These are phyloP conservation scores for Fusarium neocosmosporiellum DNA, from an alignment of 2,329 filamentous ascomycete genomes.

Conservation along the genomic window DNA sequence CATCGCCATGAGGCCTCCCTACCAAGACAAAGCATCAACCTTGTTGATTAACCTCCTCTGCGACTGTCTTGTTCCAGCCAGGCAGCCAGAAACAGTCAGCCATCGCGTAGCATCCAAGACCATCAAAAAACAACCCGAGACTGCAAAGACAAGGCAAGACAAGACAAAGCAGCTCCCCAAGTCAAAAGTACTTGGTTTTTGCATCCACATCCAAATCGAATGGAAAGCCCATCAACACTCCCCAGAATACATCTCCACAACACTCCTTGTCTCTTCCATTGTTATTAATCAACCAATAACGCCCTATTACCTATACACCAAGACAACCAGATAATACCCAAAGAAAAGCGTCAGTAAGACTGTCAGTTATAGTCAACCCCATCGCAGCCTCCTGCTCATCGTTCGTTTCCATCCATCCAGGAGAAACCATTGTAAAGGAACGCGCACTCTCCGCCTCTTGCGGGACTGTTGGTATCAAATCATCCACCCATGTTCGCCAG, in stretches of 20 bases:
- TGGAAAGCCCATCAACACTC: not conserved
- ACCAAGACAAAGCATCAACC: not conserved
- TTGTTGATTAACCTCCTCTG: not conserved
- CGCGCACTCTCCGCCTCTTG: constrained; percentile 12
- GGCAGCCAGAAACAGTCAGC: not conserved
- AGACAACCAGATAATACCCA: constrained; percentile 6
- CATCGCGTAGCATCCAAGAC: not conserved
- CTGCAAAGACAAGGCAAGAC: not conserved
- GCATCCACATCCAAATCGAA: not conserved
- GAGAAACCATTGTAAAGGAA: constrained; percentile 7
- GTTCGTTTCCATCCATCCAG: constrained; percentile 2
- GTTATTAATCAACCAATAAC: constrained; percentile 30
- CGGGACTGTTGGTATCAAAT: constrained; percentile 23
- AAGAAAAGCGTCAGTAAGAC: constrained; percentile 13
- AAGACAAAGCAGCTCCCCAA: not conserved
- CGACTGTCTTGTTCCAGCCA: not conserved
- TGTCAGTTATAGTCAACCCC: constrained; percentile 9
- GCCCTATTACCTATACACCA: constrained; percentile 13
- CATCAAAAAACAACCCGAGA: not conserved
- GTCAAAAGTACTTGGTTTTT: not conserved
- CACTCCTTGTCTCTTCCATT: constrained; percentile 16
- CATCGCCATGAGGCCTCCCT: not conserved
- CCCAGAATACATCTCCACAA: not conserved
- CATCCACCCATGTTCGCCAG: not conserved
- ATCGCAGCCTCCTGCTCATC: not conserved